Conservation (phyloP, 106 monocot species). For the Phalaenopsis aphrodite region DNA sequence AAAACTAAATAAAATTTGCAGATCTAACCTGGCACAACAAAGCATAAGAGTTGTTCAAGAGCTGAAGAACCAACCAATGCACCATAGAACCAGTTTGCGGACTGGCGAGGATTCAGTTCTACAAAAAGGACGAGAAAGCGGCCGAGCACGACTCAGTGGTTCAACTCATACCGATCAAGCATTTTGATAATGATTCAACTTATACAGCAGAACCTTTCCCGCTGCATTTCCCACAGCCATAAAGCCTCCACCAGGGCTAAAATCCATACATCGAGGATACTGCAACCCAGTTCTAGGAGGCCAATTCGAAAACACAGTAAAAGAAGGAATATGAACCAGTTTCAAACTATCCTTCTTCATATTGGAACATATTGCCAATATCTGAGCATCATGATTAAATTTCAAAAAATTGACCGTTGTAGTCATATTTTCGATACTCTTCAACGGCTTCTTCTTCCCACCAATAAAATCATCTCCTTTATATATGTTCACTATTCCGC, state of each 20-base stretch:
- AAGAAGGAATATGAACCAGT: conserved; percentile 70
- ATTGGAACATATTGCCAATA: conserved; percentile 63
- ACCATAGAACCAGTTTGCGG: too few relatives aligned
- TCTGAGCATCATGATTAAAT: conserved; percentile 78
- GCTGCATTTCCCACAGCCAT: conserved; percentile 74
- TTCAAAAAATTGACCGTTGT: conserved; percentile 55
- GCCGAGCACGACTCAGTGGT: too few relatives aligned
- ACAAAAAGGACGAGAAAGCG: too few relatives aligned
- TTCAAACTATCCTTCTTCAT: conserved; percentile 74
- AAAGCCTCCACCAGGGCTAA: conserved; percentile 84
- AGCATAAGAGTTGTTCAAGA: too few relatives aligned
- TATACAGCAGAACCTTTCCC: conserved; percentile 74
- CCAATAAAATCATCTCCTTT: conserved; percentile 70
- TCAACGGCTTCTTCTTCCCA: conserved; percentile 74
- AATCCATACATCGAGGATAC: conserved; percentile 73
- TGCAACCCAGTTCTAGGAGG: conserved; percentile 48
- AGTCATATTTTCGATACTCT: conserved; percentile 73
- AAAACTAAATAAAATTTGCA: too few relatives aligned
- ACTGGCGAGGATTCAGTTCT: too few relatives aligned
- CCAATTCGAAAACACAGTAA: conserved; percentile 82
- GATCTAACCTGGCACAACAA: too few relatives aligned
- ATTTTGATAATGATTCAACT: conserved; percentile 77
- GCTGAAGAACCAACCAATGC: too few relatives aligned
- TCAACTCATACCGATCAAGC: conserved; percentile 24
- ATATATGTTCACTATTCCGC: conserved; percentile 78